A percentile compares a stretch with the other conserved stretches of the same genome.
Conservation (phyloP, 129 eudicot genomes). For the Smallanthus sonchifolius region DNA sequence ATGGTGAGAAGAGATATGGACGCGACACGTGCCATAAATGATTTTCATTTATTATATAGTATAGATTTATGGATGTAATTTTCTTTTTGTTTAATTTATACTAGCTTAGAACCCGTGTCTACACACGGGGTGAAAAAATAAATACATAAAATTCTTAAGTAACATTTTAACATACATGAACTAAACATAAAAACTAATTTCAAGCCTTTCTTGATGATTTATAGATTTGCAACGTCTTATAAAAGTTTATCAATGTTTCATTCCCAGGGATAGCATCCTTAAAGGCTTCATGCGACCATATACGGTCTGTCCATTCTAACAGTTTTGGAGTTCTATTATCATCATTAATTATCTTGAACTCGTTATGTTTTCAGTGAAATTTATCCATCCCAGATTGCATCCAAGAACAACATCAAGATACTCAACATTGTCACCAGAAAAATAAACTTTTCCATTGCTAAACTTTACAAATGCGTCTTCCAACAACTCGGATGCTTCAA, state of each 20-base stretch:
- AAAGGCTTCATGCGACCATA: conserved; percentile 28
- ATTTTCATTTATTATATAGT: too few species aligned
- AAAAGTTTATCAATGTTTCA: conserved; percentile 25
- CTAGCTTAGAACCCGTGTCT: too few species aligned
- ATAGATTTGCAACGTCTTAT: background rate
- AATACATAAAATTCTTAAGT: background rate
- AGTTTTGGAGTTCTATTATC: conserved; percentile 36
- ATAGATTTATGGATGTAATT: too few species aligned
- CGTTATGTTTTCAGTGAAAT: conserved; percentile 21
- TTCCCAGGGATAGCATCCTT: conserved; percentile 36
- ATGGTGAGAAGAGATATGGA: too few species aligned
- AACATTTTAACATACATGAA: background rate
- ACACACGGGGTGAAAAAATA: too few species aligned
- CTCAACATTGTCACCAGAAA: conserved; percentile 53
- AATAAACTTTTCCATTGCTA: conserved; percentile 57
- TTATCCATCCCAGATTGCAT: conserved; percentile 36
- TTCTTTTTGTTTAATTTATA: too few species aligned
- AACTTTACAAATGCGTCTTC: conserved; percentile 45
- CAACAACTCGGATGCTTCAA: conserved; percentile 22
- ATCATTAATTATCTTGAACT: conserved; percentile 32
- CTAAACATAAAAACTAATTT: background rate
- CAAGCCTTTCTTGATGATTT: conserved; percentile 9
- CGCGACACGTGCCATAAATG: too few species aligned
- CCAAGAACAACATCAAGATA: conserved; percentile 60
- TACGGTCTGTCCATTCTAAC: conserved; percentile 28